Base-by-base conservation (phyloP, 768 basidiomycete species). In the Cystobasidium tubakii region DNA sequence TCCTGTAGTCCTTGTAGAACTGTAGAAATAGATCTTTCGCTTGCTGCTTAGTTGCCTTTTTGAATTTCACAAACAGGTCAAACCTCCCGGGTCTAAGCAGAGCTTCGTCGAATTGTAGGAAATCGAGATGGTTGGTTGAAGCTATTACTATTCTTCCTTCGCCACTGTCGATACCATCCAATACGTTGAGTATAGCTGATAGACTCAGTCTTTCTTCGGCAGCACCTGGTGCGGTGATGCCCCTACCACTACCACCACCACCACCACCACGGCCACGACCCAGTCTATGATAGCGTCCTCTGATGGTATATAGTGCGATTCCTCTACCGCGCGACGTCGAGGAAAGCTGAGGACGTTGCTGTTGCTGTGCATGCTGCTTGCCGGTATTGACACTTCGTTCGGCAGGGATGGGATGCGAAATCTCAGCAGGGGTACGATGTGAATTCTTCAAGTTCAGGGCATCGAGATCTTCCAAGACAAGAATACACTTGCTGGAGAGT, bases 1-100 rank as follows among this genome's bases (percentile, higher is more conserved):
- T 39, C 39, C 17, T n/a, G n/a, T 55, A 71, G 25, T 55, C 69
- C 36, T 60, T 55, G 54, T 57, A 71, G 36, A 71, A 71, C 34
- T 71, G 50, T 53, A 71, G 31, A 34, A 71, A 71, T 1, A 71
- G 69, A 53, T 60, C 27, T 27, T 31, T 23, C 15, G 69, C 69
- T 36, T 71, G 69, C 19, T 36, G 25, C 13, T 21, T 9, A 4
- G 69, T 71, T 23, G 69, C 69, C 33, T 55, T 53, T 23, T 31
- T 62, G 55, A 15, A 71, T 19, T 55, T 17, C 27, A 71, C 31
- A n/a, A 36, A 39, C 1, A 55, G 46, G 39, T 71, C 69, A 31
- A 71, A 53, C 15, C 69, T 53, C 7, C 69, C 69, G 9, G 69
- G 69, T 21, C 69, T 54, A 1, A 71, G n/a, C 12, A 71, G 54